Conservation (phyloP, 2,329 filamentous ascomycete species). For the Cytospora mali region DNA sequence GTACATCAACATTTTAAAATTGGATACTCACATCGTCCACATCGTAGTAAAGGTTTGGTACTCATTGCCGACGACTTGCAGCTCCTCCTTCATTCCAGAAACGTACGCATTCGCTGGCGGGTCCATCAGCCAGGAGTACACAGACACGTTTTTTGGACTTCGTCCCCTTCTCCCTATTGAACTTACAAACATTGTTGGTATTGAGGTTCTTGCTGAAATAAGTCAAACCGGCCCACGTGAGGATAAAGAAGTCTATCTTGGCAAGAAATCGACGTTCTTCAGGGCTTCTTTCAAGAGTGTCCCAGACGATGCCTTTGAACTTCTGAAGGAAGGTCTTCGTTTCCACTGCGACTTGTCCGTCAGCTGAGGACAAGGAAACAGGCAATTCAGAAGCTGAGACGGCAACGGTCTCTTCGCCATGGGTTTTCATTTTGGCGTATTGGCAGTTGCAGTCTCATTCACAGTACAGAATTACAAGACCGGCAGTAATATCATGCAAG, state of each 20-base stretch:
- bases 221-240: slow-evolving; percentile 34
- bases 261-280: slow-evolving; percentile 30
- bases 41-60: slow-evolving; percentile 28
- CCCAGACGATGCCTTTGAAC: slow-evolving; percentile 32
- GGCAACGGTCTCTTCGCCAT: background rate
- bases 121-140: background rate
- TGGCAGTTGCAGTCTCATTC: too few species aligned
- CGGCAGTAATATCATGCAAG: background rate
- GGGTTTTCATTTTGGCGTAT: slow-evolving; percentile 8
- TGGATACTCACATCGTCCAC: slow-evolving; percentile 26
- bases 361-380: background rate
- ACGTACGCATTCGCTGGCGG: slow-evolving; percentile 28
- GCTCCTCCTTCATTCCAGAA: slow-evolving; percentile 30
- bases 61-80: slow-evolving; percentile 30
- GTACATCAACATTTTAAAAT: fast-evolving
- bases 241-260: slow-evolving; percentile 27
- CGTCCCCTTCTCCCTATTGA: background rate
- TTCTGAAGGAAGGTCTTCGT: slow-evolving; percentile 28
- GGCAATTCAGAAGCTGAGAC: slow-evolving; percentile 3
- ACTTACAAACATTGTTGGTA: slow-evolving; percentile 29
- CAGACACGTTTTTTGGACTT: background rate
- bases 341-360: background rate
- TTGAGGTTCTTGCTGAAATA: slow-evolving; percentile 35
- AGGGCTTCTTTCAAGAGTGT: slow-evolving; percentile 23
- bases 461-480: background rate